Base-by-base conservation (phyloP, 495 filamentous ascomycete genomes). In the Arthonia radiata region DNA sequence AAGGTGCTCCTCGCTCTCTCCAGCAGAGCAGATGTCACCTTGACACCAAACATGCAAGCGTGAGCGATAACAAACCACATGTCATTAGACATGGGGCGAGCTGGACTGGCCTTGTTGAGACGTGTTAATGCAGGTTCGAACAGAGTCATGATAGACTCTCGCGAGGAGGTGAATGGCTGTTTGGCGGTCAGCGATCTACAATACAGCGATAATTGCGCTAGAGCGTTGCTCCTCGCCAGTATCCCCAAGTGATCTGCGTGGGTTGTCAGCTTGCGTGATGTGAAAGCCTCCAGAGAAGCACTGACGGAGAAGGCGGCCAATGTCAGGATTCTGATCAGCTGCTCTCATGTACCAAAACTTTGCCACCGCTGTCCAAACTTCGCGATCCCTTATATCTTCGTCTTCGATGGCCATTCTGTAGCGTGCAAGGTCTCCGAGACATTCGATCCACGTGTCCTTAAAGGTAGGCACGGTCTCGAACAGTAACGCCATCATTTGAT, bases 241-340 rank as follows among this genome's bases (percentile, higher is more conserved):
- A 89, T 79, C 0, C 74, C 81, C 4, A 86, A 54, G 40, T 89
- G 80, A 44, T 90, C n/a, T n/a, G n/a, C n/a, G n/a, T n/a, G n/a
- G n/a, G n/a, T n/a, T n/a, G n/a, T n/a, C n/a, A n/a, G n/a, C n/a
- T n/a, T n/a, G n/a, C n/a, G n/a, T n/a, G n/a, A n/a, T n/a, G n/a
- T n/a, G n/a, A n/a, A n/a, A n/a, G n/a, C n/a, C n/a, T n/a, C n/a
- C n/a, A n/a, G n/a, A n/a, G n/a, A n/a, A n/a, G n/a, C n/a, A n/a
- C n/a, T n/a, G n/a, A n/a, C n/a, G 81, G 29, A 86, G 79, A 2
- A 89, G 54, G 1, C 81, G 51, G 0, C 80, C 80, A 11, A 71
- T 57, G 3, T 57, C 55, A 0, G 80, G 74, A 18, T 52, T 63
- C 23, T 62, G 65, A 37, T 86, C 67, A 4, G 71, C 66, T 2